Evolutionary conservation across 1,284 basidiomycete genomes (phyloP).

Genomic region (Ceratorhiza oryzae-sativae): DNA sequence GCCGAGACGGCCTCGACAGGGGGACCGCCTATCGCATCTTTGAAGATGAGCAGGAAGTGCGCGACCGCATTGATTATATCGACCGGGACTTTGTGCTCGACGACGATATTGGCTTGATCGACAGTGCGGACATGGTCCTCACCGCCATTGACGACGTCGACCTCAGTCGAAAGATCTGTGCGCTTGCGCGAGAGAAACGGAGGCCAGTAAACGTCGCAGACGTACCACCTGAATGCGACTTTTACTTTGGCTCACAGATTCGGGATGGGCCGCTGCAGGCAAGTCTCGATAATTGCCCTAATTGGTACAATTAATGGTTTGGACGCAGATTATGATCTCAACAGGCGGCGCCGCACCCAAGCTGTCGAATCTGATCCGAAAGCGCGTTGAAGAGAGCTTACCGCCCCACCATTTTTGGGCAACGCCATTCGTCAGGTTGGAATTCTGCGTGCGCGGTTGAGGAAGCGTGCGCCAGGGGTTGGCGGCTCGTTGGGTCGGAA

Average conservation of each 20-base stretch:
- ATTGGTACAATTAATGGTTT: background rate
- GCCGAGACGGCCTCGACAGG: slow-evolving; percentile 65
- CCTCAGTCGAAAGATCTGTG: slow-evolving; percentile 74
- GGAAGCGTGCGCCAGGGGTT: slow-evolving; percentile 75
- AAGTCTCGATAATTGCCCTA: background rate
- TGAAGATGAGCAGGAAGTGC: slow-evolving; percentile 55
- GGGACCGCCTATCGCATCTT: slow-evolving; percentile 53
- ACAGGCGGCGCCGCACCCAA: slow-evolving; percentile 95
- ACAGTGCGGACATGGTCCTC: slow-evolving; percentile 85
- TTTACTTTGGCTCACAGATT: slow-evolving; percentile 97
- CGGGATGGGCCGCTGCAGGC: slow-evolving; percentile 77
- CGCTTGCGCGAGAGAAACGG: slow-evolving; percentile 68
- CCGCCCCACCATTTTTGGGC: slow-evolving; percentile 68
- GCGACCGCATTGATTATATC: slow-evolving; percentile 70
- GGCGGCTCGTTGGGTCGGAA: slow-evolving; percentile 74
- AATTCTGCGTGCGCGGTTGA: slow-evolving; percentile 68
- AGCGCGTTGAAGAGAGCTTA: slow-evolving; percentile 71
- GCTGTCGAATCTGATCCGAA: slow-evolving; percentile 84
- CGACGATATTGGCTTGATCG: slow-evolving; percentile 56
- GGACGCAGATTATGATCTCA: slow-evolving; percentile 88
- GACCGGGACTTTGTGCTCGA: slow-evolving; percentile 70
- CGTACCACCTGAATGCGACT: slow-evolving; percentile 94
- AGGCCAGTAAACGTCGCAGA: slow-evolving; percentile 97
- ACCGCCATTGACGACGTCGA: slow-evolving; percentile 91
- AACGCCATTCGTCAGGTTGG: slow-evolving; percentile 85